Conservation (phyloP, 2,329 filamentous ascomycete species). For the Dryadomyces quercus-mongolicae region DNA sequence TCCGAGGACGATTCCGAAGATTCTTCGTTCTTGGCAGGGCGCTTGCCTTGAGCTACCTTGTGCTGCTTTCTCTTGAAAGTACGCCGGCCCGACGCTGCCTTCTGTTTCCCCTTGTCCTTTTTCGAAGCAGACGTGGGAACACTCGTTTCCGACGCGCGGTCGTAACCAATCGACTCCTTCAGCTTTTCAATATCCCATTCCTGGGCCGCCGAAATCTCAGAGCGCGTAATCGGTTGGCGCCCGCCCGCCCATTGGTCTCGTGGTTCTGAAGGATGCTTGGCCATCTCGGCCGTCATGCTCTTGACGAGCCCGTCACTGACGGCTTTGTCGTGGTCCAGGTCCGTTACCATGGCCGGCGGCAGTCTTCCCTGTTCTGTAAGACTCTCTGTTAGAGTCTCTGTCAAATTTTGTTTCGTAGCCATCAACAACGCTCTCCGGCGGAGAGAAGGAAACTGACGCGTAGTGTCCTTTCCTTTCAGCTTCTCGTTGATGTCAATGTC, state of each 20-base stretch:
- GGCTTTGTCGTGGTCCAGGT: constrained; percentile 4
- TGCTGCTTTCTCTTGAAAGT: neutral
- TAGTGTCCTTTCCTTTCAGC: neutral
- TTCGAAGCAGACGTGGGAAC: too few relatives aligned
- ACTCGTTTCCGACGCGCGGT: too few relatives aligned
- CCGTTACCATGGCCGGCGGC: neutral
- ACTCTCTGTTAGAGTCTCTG: neutral
- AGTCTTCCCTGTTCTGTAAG: neutral
- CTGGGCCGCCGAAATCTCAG: neutral
- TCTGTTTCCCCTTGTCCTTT: neutral
- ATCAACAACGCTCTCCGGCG: neutral
- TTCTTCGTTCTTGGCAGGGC: neutral
- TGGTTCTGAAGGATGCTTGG: neutral
- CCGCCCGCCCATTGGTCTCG: neutral
- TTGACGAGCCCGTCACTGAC: constrained; percentile 1
- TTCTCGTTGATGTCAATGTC: neutral
- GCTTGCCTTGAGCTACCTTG: neutral
- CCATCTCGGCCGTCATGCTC: neutral
- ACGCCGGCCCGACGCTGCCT: neutral
- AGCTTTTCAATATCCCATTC: neutral
- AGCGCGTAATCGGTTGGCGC: neutral
- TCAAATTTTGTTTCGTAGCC: neutral
- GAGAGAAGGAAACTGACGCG: neutral
- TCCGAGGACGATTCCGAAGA: neutral
- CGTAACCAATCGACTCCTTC: neutral